Conservation (phyloP, 805 yeast species). For the Ogataea polymorpha region DNA sequence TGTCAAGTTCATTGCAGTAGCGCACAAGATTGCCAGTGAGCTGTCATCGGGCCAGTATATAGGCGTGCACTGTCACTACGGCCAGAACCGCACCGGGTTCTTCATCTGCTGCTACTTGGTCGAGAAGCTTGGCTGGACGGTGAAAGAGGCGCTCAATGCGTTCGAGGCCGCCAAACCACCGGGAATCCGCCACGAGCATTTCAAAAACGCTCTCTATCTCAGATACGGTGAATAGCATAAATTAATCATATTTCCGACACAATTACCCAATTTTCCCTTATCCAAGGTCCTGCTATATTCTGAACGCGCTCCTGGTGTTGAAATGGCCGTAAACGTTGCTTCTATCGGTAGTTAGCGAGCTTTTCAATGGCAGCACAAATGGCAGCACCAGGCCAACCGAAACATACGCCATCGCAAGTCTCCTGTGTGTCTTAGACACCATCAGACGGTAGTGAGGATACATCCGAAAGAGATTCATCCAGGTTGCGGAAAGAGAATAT, state of each 20-base stretch:
- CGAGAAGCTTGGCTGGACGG: constrained; percentile 56
- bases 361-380: constrained; percentile 32
- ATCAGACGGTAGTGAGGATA: constrained; percentile 4
- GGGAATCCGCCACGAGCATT: constrained; percentile 76
- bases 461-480: neutral
- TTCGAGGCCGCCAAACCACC: constrained; percentile 59
- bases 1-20: constrained; percentile 49
- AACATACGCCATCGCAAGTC: constrained; percentile 30
- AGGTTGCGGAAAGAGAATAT: neutral
- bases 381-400: constrained; percentile 35
- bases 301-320: constrained; percentile 31
- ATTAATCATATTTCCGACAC: neutral
- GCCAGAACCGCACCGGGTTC: constrained; percentile 77
- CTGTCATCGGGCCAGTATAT: constrained; percentile 36
- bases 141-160: constrained; percentile 59
- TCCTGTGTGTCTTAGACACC: constrained; percentile 19
- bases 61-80: constrained; percentile 79
- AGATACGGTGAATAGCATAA: constrained; percentile 43
- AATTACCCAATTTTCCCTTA: constrained; percentile 2
- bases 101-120: constrained; percentile 67
- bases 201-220: constrained; percentile 67
- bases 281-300: constrained; percentile 22
- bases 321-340: constrained; percentile 27
- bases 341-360: constrained; percentile 21
- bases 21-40: constrained; percentile 42